Base-by-base conservation (phyloP, 2,329 filamentous ascomycete genomes). In the Herpomyces periplanetae region DNA sequence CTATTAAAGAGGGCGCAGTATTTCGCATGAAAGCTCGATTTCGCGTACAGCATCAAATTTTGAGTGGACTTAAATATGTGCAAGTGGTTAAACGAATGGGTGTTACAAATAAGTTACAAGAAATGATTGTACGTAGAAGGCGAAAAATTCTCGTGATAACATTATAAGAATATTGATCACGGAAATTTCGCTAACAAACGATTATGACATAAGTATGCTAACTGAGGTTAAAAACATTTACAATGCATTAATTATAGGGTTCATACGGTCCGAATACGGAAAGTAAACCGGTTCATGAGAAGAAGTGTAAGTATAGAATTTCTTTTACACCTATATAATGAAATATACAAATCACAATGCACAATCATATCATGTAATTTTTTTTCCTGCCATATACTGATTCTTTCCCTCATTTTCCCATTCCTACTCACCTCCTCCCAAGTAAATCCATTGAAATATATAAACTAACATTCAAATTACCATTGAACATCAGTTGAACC, bases 21-120 rank as follows among this genome's bases (percentile, higher is more conserved):
- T 96, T 91, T 47, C 68, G 64, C 41, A 91, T 91, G 66, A 71
- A 65, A 37, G 73, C 64, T 23, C 55, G 56, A 25, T 96, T 91
- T 51, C 64, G 73, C 44, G 80, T 96, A 17, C 71, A 96, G 48
- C 71, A 88, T 39, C 65, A 91, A 42, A 75, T 96, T 28, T 53
- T 91, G 21, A 80, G 66, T 31, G 80, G 80, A 17, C 44, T 96
- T 35, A 84, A 88, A 45, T 96, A 91, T 40, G 54, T 96, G 22
- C 80, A 96, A 44, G 53, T 71, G 15, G 65, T 88, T 26, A 85
- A 80, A 51, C 52, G 73, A 31, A 71, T 71, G 49, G 65, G 66
- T 21, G 51, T 91, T 36, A 56, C 75, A 25, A 66, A 63, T 46
- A 96, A 88, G 54, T 64, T 80, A 34, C 65, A 84, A 31, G 75